These are phyloP conservation scores for Seiridium cupressi DNA, from an alignment of 2,329 filamentous ascomycete species.

Conservation along the genomic window DNA sequence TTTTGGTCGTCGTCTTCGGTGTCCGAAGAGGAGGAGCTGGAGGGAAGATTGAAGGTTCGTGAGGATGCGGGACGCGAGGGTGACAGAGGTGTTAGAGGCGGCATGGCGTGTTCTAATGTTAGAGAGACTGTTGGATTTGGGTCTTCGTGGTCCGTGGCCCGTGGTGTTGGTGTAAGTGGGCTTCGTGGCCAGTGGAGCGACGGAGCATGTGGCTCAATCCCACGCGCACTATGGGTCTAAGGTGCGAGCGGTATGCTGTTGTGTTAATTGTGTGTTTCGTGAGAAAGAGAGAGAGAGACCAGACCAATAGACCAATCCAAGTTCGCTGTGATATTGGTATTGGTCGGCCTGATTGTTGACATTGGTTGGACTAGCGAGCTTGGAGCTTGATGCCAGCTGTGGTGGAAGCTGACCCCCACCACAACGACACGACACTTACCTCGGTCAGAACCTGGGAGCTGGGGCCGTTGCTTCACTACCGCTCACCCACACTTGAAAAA, in stretches of 20 bases:
- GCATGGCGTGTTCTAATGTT: conserved; percentile 13
- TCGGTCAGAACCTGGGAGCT: too few relatives aligned
- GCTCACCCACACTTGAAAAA: background rate
- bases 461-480: background rate
- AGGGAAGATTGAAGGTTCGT: conserved; percentile 39
- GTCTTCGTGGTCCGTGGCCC: background rate
- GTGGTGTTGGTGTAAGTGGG: background rate
- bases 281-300: too few relatives aligned
- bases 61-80: conserved; percentile 27
- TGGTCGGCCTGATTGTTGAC: too few relatives aligned
- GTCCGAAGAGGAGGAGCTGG: conserved; percentile 31
- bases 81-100: conserved; percentile 24
- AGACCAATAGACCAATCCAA: too few relatives aligned
- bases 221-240: background rate
- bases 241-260: too few relatives aligned
- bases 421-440: too few relatives aligned
- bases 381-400: too few relatives aligned
- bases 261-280: too few relatives aligned
- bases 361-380: too few relatives aligned
- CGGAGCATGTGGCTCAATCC: background rate
- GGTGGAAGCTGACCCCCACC: too few relatives aligned
- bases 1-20: conserved; percentile 53
- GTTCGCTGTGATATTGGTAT: too few relatives aligned
- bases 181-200: background rate
- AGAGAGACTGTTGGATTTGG: background rate